These are phyloP conservation scores for Apiospora sp. DNA, from an alignment of 2,329 filamentous ascomycete species.

Conservation along the genomic window DNA sequence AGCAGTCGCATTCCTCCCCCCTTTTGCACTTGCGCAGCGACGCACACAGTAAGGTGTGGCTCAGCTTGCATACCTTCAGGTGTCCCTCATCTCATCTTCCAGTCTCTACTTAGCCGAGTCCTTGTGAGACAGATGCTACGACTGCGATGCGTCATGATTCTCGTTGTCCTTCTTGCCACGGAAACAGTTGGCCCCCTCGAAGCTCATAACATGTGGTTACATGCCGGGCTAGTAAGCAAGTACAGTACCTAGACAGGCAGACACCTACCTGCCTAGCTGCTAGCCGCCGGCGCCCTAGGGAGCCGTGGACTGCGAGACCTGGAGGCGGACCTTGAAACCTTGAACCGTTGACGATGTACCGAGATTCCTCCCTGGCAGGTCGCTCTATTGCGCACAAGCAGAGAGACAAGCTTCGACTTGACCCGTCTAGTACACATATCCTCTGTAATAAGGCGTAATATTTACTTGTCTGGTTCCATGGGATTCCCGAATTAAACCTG, in stretches of 20 bases:
- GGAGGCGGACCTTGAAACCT: background rate
- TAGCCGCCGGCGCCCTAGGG: background rate
- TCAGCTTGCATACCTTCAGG: background rate
- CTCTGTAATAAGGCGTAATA: background rate
- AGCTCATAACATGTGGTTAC: background rate
- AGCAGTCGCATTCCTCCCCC: background rate
- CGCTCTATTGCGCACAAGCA: background rate
- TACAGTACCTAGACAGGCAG: background rate
- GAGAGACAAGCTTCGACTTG: background rate
- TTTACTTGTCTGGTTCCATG: background rate
- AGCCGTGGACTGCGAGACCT: background rate
- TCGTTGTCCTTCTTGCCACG: background rate
- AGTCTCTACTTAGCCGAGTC: background rate
- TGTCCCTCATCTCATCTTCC: background rate
- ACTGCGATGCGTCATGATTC: background rate
- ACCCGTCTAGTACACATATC: background rate
- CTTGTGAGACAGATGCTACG: background rate
- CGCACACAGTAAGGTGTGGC: background rate
- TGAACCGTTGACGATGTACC: background rate
- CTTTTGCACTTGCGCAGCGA: background rate
- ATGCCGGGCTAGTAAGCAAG: too few relatives aligned
- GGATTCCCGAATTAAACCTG: background rate
- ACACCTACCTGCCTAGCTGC: background rate
- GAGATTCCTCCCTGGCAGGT: constrained; percentile 4
- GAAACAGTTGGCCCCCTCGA: background rate